phyloP scores from a whole-genome alignment of 108 stramenopile genomes.

The Hondaea fermentalgiana region DNA sequence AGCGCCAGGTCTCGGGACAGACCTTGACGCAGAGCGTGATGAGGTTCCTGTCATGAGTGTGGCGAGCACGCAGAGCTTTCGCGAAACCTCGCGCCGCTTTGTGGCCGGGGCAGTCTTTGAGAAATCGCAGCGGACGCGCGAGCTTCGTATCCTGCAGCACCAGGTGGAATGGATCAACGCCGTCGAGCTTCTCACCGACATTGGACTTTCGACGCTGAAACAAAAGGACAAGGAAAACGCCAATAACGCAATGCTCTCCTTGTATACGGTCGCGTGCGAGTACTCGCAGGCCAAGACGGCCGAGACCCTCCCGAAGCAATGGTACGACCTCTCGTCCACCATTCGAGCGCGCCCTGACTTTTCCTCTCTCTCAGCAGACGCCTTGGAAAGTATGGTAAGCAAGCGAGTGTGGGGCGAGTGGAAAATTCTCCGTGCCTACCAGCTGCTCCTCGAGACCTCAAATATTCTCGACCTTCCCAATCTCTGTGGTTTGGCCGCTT shows the following conservation, averaged over 20 bases:
- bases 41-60: background rate
- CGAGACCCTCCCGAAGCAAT: background rate
- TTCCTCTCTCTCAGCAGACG: background rate
- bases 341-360: background rate
- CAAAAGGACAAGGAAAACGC: constrained; percentile 16
- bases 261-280: background rate
- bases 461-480: background rate
- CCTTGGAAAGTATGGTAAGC: background rate
- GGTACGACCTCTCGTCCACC: background rate
- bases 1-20: no score
- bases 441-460: background rate
- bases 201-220: background rate
- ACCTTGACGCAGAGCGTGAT: background rate
- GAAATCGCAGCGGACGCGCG: no score
- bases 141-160: background rate
- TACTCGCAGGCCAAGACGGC: background rate
- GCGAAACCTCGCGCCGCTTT: background rate
- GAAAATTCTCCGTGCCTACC: background rate
- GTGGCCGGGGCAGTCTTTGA: background rate
- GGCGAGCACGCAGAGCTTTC: background rate
- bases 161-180: constrained; percentile 15
- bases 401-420: background rate
- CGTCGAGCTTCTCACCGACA: background rate
- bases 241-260: background rate
- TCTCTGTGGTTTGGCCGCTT: background rate